Evolutionary conservation across 306 rosid genomes (phyloP), one percentile per base, ranked within the genome.

Genomic region (Trichosanthes cucumerina): DNA sequence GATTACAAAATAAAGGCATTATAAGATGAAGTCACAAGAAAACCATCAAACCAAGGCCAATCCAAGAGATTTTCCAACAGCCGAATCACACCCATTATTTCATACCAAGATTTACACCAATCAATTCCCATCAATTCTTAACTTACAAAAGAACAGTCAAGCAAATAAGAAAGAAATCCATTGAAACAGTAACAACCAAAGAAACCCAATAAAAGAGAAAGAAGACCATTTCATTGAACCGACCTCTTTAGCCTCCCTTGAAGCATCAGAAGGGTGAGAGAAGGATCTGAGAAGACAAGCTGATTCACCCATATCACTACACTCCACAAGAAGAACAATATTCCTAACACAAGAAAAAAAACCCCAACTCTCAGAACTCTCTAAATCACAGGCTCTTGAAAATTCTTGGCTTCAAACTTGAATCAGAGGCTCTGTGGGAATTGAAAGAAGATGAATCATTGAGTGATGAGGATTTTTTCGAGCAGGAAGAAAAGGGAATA

Each of bases 231-330:
- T 78, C 62, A 11, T 12, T 13, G 10, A 13, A 73, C 86, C 77
- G 13, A 92, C 99, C 89, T 89, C 88, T 77, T 81, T 82, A 18
- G 88, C 44, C 64, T 60, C 85, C 75, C 78, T 34, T 14, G 90
- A 84, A 86, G 78, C 59, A 38, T 84, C 88, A 23, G 87, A 76
- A 36, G 93, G 90, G 72, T 80, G 81, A 34, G 91, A 92, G 77
- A 90, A 83, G 18, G 98, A 89, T 63, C 91, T 88, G 38, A 81
- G 75, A 26, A 95, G 89, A 69, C 83, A 89, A 34, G 89, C 76
- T 1, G 90, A 82, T 75, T 95, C 97, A 39, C 56, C 89, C 96
- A 92, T 94, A 0, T 31, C 11, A 46, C 28, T 11, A 2, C 18
- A 47, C 77, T 13, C 54, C 28, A 28, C 28, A 44, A 60, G 77